phyloP scores from a whole-genome alignment of 768 basidiomycete genomes.

The Boletus edulis region DNA sequence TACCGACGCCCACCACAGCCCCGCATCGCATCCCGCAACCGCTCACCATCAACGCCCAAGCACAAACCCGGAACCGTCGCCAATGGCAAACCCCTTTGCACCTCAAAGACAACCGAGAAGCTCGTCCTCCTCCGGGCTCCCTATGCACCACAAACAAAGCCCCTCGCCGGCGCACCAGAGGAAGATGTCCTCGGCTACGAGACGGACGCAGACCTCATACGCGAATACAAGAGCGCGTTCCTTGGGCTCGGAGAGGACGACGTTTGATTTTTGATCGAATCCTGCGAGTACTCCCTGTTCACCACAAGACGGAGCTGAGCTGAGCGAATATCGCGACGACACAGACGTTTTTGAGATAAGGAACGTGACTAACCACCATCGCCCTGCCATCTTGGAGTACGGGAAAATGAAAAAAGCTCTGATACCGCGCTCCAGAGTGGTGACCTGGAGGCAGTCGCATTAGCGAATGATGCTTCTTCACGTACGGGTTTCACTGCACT shows the following conservation, averaged over 20 bases:
- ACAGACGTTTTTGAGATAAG: not conserved
- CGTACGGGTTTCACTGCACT: too few species aligned
- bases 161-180: slow-evolving; percentile 42
- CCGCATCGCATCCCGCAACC: slow-evolving; percentile 17
- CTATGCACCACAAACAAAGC: slow-evolving; percentile 84
- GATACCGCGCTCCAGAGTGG: too few species aligned
- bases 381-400: slow-evolving; percentile 95
- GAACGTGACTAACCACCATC: slow-evolving; percentile 68
- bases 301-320: not conserved
- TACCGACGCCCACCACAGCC: slow-evolving; percentile 24
- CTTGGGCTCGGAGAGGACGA: slow-evolving; percentile 90
- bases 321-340: too few species aligned
- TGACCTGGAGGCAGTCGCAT: too few species aligned
- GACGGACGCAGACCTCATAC: slow-evolving; percentile 56
- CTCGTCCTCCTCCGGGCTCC: slow-evolving; percentile 90
- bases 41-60: slow-evolving; percentile 14
- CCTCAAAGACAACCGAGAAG: slow-evolving; percentile 89
- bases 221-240: slow-evolving; percentile 87
- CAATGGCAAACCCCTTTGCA: slow-evolving; percentile 59
- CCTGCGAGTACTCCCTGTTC: slow-evolving; percentile 84
- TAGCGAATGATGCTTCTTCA: too few species aligned
- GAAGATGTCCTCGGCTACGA: slow-evolving; percentile 60
- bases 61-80: slow-evolving; percentile 16
- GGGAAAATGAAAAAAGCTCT: too few species aligned
- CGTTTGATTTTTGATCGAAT: slow-evolving; percentile 93